Percentiles rank a stretch among this genome's conserved stretches.
Evolutionary conservation across 495 filamentous ascomycete species (phyloP).

Genomic region (Penicillium atrosanguineum): DNA sequence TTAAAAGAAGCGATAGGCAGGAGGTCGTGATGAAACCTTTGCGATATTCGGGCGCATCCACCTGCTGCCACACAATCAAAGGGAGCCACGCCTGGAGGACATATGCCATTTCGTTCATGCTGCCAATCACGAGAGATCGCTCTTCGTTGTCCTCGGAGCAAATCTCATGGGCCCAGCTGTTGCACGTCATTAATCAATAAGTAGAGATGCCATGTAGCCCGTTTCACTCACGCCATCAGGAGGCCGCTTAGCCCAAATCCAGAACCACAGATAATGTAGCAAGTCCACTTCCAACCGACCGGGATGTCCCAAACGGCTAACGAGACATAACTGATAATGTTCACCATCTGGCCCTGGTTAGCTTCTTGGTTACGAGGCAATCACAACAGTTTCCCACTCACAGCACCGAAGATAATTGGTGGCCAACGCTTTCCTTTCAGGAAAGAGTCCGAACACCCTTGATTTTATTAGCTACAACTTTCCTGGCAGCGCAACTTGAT

Average conservation of each 20-base stretch:
- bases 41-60: conserved; percentile 47
- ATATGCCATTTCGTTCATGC: conserved; percentile 51
- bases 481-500: background rate
- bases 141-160: conserved; percentile 52
- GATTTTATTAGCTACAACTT: conserved; percentile 3
- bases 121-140: conserved; percentile 45
- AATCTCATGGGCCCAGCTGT: conserved; percentile 51
- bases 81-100: conserved; percentile 51
- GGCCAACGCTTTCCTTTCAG: conserved; percentile 56
- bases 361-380: background rate
- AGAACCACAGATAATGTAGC: conserved; percentile 38
- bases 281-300: conserved; percentile 42
- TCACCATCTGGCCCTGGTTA: conserved; percentile 21
- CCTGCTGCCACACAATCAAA: conserved; percentile 49
- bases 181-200: background rate
- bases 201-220: background rate
- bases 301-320: conserved; percentile 48
- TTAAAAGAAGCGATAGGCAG: conserved; percentile 32
- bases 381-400: conserved; percentile 12
- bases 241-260: conserved; percentile 42
- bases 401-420: conserved; percentile 49
- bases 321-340: conserved; percentile 39
- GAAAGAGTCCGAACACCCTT: conserved; percentile 49
- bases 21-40: conserved; percentile 48
- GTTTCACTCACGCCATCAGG: conserved; percentile 37